A percentile compares a stretch with the other conserved stretches of the same genome.
Conservation (phyloP, 768 basidiomycete genomes). For the Lactarius vividus region DNA sequence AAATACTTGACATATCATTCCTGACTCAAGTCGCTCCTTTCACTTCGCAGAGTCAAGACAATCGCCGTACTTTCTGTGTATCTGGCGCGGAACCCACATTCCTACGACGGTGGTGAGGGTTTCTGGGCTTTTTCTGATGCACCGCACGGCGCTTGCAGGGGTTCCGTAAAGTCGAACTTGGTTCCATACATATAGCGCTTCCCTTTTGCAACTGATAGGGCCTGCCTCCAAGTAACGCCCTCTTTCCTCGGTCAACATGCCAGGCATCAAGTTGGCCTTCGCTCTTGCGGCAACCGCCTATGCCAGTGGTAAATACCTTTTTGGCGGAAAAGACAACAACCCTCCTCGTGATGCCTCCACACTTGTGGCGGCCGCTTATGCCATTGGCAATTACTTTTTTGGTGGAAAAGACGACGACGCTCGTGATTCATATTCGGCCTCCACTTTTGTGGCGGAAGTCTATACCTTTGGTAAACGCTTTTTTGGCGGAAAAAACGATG, state of each 20-base stretch:
- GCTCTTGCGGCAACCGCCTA: background rate
- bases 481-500: too few species aligned
- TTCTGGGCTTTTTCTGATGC: background rate
- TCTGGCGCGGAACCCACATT: background rate
- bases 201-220: background rate
- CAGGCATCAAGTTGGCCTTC: background rate
- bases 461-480: too few species aligned
- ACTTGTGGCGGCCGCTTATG: too few species aligned
- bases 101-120: background rate
- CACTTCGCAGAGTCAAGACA: background rate
- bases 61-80: background rate
- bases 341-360: too few species aligned
- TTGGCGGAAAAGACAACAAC: background rate
- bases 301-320: background rate
- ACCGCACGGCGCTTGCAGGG: background rate
- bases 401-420: too few species aligned
- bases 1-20: background rate
- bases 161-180: background rate
- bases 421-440: too few species aligned
- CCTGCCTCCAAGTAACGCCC: background rate
- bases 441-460: too few species aligned
- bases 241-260: constrained; percentile 5
- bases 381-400: too few species aligned
- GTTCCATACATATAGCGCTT: background rate
- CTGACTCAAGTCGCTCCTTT: background rate